A percentile compares a stretch with the other conserved stretches of the same genome.
phyloP scores from a whole-genome alignment of 352 stramenopile species.

The Plasmopara muralis region DNA sequence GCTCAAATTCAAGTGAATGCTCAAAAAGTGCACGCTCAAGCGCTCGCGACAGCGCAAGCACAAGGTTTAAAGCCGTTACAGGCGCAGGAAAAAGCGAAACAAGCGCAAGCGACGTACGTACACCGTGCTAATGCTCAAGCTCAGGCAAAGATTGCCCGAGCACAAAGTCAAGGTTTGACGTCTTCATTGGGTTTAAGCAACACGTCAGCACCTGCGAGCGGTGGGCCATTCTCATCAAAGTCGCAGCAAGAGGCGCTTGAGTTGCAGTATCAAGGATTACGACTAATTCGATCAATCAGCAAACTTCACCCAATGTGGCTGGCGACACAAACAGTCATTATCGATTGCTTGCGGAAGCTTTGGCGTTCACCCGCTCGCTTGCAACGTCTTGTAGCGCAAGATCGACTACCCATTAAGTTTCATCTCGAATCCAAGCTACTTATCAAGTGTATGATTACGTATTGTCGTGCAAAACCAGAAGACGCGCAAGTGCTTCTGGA shows the following conservation, averaged over 20 bases:
- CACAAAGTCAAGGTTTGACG: constrained; percentile 50
- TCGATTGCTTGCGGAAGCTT: constrained; percentile 91
- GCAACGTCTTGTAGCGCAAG: constrained; percentile 60
- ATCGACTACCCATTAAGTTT: constrained; percentile 85
- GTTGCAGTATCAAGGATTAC: constrained; percentile 91
- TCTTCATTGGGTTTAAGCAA: constrained; percentile 27
- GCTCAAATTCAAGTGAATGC: constrained; percentile 87
- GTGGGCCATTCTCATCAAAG: constrained; percentile 63
- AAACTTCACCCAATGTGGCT: constrained; percentile 89
- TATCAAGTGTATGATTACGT: constrained; percentile 93
- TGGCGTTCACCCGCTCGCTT: constrained; percentile 87
- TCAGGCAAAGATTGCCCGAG: constrained; percentile 78
- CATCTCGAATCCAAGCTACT: constrained; percentile 93
- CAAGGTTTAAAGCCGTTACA: constrained; percentile 82
- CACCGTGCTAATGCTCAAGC: constrained; percentile 82
- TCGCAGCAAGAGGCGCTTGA: constrained; percentile 87
- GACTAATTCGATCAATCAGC: constrained; percentile 87
- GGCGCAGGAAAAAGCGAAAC: constrained; percentile 86
- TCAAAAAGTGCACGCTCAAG: constrained; percentile 84
- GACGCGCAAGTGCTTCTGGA: constrained; percentile 96
- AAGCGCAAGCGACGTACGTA: constrained; percentile 83
- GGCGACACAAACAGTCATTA: constrained; percentile 75
- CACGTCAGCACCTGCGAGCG: constrained; percentile 11
- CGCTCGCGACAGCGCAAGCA: constrained; percentile 78
- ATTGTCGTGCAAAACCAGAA: constrained; percentile 87